Evolutionary conservation across 176 grass and related monocot species (phyloP), one percentile per base, ranked within the genome.

Genomic region (Rhynchospora pubera): DNA sequence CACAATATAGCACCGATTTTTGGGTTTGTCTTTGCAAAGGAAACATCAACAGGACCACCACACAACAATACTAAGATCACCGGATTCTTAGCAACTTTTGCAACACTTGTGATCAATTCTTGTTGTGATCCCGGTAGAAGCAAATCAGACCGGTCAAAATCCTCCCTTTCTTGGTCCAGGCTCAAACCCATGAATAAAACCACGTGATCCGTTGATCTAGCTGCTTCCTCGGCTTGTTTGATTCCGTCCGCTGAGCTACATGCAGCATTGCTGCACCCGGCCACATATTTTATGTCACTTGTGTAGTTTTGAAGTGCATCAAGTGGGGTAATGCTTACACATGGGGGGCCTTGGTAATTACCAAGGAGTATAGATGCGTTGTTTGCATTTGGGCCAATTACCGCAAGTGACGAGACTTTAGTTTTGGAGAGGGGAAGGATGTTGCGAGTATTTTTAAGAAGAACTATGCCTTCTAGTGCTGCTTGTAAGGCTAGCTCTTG

Each of bases 61-160:
- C 88, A 94, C 82, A 97, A 86, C 44, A 97, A 82, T 30, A 97
- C 86, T n/a, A 94, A 79, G 80, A 93, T 63, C 5, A 97, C 86
- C 1, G 94, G 91, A 0, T 69, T 66, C 32, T 87, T 92, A 3
- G 91, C 82, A 3, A 85, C 86, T 19, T 6, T 48, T 1, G 94
- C 94, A 12, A 94, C 85, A 0, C 83, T 81, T 6, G 79, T 86
- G 80, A 97, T 88, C 22, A 97, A 88, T 52, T 32, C 82, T 65
- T 88, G 86, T 85, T 97, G 94, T n/a, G 85, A 71, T 0, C 91
- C 91, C 0, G 91, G 94, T n/a, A 97, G 88, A 12, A 91, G 26
- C 22, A 97, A 60, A 46, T 85, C 84, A 12, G 65, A 86, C 76
- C 90, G 66, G 77, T 97, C 94, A 0, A 89, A 42, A 10, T 88